These are phyloP conservation scores for Penicillium aurantiogriseum DNA, from an alignment of 2,329 filamentous ascomycete genomes.

Conservation along the genomic window DNA sequence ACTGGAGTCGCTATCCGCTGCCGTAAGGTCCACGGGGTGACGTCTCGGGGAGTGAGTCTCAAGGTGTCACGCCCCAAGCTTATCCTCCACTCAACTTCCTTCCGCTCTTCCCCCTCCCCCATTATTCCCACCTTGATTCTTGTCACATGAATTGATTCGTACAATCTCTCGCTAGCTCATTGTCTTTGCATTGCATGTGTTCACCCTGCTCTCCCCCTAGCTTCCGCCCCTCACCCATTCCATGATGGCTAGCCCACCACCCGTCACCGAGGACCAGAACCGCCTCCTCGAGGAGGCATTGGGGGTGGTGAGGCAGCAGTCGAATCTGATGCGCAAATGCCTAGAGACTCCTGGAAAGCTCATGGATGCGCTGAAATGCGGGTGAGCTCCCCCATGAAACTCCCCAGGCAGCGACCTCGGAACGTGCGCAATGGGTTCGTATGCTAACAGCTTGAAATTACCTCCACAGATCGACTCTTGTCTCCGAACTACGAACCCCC, in stretches of 20 bases:
- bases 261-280: slow-evolving; percentile 74
- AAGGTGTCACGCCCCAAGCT: slow-evolving; percentile 19
- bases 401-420: slow-evolving; percentile 28
- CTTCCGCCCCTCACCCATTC: slow-evolving; percentile 24
- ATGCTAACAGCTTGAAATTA: slow-evolving; percentile 16
- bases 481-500: slow-evolving; percentile 96
- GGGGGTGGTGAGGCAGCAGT: slow-evolving; percentile 94
- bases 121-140: slow-evolving; percentile 1
- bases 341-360: slow-evolving; percentile 96
- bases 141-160: slow-evolving; percentile 11
- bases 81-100: slow-evolving; percentile 25
- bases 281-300: slow-evolving; percentile 96
- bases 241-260: slow-evolving; percentile 54
- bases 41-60: slow-evolving; percentile 21
- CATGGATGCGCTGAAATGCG: slow-evolving; percentile 99
- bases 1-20: background rate
- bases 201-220: slow-evolving; percentile 25
- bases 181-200: slow-evolving; percentile 24
- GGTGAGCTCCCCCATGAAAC: slow-evolving; percentile 59
- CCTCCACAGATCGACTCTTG: slow-evolving; percentile 79
- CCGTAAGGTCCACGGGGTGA: slow-evolving; percentile 15
- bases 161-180: slow-evolving; percentile 9
- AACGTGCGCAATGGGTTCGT: slow-evolving; percentile 11
- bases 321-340: slow-evolving; percentile 94
- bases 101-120: slow-evolving; percentile 6